phyloP scores from a whole-genome alignment of 2,329 filamentous ascomycete species.

The Aureobasidium uvarum region DNA sequence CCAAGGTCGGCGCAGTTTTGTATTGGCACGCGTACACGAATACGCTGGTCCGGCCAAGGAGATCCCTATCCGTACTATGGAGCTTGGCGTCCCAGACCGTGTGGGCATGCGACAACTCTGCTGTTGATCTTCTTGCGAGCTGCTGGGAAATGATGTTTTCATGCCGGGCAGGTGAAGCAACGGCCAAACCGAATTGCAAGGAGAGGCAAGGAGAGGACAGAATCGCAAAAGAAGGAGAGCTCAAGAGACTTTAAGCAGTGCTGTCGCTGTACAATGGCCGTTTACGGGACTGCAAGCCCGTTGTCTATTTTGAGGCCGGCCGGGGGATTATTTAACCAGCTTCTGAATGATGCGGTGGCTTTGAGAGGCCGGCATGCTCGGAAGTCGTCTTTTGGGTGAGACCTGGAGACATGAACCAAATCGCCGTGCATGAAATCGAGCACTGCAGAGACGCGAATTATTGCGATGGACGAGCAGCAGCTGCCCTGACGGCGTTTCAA shows the following conservation, averaged over 20 bases:
- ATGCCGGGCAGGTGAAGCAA: constrained; percentile 23
- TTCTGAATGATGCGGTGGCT: constrained; percentile 17
- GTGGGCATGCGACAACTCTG: background rate
- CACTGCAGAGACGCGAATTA: background rate
- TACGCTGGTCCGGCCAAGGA: constrained; percentile 12
- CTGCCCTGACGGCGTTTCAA: constrained; percentile 4
- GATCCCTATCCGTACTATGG: background rate
- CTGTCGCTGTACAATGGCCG: constrained; percentile 24
- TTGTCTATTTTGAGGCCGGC: constrained; percentile 18
- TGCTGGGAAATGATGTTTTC: constrained; percentile 24
- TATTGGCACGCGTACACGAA: constrained; percentile 6
- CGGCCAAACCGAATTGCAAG: constrained; percentile 3
- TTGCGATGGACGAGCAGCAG: background rate
- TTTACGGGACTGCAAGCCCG: constrained; percentile 25
- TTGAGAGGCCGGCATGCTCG: background rate
- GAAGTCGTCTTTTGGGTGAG: background rate
- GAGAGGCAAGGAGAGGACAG: background rate
- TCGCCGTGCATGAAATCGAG: background rate
- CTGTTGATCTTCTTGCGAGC: background rate
- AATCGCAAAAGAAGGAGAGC: background rate
- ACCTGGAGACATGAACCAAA: background rate
- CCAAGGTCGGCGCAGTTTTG: constrained; percentile 14
- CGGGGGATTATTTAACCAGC: constrained; percentile 4
- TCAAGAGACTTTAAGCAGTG: constrained; percentile 23
- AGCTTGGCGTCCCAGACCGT: constrained; percentile 17